Percentiles rank a stretch among this genome's conserved stretches.
Conservation (phyloP, 2,329 filamentous ascomycete genomes). For the Diaporthe citri region DNA sequence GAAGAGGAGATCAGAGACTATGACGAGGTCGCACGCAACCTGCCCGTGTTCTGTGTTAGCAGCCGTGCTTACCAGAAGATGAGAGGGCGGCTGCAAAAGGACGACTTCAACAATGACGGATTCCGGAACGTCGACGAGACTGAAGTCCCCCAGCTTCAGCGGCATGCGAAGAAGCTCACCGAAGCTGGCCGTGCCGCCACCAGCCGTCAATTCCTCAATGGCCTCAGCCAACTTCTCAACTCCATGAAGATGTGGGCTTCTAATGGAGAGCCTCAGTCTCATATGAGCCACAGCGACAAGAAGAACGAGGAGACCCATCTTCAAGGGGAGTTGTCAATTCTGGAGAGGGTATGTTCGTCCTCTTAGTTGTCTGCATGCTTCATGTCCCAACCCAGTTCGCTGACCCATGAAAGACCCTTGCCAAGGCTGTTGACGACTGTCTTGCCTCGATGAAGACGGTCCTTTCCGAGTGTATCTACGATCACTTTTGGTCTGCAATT, state of each 20-base stretch:
- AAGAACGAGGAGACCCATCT: not conserved
- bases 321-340: not conserved
- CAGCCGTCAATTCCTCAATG: constrained; percentile 6
- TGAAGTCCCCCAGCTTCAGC: constrained; percentile 8
- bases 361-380: not conserved
- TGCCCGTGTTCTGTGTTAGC: constrained; percentile 1
- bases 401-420: not conserved
- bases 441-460: not conserved
- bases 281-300: not conserved
- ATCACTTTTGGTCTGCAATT: not conserved
- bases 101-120: constrained; percentile 5
- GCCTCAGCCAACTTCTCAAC: constrained; percentile 11
- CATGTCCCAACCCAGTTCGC: not conserved
- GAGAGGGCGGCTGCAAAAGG: not conserved
- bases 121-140: constrained; percentile 10
- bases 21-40: not conserved
- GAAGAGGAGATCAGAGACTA: constrained; percentile 11
- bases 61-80: constrained; percentile 7
- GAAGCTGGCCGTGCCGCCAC: not conserved
- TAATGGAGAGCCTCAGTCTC: not conserved
- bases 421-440: not conserved
- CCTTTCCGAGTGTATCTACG: not conserved
- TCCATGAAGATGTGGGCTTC: constrained; percentile 13
- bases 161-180: constrained; percentile 6
- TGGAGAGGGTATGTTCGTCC: not conserved